A percentile compares a stretch with the other conserved stretches of the same genome.
phyloP scores from a whole-genome alignment of 2,329 filamentous ascomycete genomes.

The Sarocladium kiliense region DNA sequence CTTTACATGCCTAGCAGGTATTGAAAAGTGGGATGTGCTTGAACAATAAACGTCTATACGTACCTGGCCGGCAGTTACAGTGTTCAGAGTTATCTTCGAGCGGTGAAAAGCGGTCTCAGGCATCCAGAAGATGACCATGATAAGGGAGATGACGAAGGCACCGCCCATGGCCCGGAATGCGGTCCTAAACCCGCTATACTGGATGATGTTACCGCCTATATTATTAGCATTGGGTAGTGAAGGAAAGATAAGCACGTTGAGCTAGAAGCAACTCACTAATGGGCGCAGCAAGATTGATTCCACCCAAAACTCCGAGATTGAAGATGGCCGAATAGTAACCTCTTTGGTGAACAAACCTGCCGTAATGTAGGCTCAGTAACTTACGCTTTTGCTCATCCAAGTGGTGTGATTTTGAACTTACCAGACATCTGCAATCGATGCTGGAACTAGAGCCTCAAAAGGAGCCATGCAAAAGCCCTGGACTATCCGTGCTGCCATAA shows the following conservation, averaged over 20 bases:
- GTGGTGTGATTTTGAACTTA: background rate
- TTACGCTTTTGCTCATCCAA: background rate
- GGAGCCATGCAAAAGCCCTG: conserved; percentile 32
- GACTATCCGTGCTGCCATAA: conserved; percentile 26
- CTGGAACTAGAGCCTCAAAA: conserved; percentile 31
- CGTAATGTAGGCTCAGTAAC: background rate
- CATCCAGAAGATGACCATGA: conserved; percentile 36
- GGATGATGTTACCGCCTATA: conserved; percentile 33
- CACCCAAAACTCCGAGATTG: conserved; percentile 34
- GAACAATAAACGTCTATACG: background rate
- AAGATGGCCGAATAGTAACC: conserved; percentile 34
- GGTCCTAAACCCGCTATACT: conserved; percentile 27
- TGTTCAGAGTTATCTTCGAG: background rate
- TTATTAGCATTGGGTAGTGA: conserved; percentile 14
- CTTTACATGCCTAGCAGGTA: background rate
- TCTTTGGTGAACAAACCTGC: conserved; percentile 34
- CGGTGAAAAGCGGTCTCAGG: conserved; percentile 32
- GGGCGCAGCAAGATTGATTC: conserved; percentile 31
- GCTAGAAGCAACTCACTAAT: background rate
- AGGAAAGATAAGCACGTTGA: background rate
- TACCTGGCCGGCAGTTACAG: background rate
- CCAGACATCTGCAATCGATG: conserved; percentile 35
- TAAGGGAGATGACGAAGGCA: conserved; percentile 29
- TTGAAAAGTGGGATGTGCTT: background rate
- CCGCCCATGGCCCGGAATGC: conserved; percentile 33